Evolutionary conservation across 2,329 filamentous ascomycete species (phyloP).

Genomic region (Ceratocystis albifundus): DNA sequence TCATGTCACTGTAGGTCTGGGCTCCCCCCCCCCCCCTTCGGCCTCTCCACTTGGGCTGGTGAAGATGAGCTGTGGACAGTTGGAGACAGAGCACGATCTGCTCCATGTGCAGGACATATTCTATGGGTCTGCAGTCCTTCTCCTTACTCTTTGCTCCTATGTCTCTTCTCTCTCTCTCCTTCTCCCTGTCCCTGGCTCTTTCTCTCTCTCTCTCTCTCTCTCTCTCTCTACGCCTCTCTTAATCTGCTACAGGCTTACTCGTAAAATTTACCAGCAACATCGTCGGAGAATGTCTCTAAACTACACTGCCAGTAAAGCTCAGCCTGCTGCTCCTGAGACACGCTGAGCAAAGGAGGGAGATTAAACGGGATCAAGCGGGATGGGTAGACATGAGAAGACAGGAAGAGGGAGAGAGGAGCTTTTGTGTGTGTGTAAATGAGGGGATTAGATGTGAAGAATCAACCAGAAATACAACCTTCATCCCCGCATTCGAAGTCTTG

Average conservation of each 20-base stretch:
- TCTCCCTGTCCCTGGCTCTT: background rate
- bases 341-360: background rate
- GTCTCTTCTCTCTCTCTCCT: background rate
- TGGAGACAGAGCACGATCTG: background rate
- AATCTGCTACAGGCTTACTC: background rate
- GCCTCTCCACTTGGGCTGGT: background rate
- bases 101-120: background rate
- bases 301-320: background rate
- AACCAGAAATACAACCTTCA: background rate
- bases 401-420: background rate
- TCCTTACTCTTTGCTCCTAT: background rate
- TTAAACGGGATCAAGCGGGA: background rate
- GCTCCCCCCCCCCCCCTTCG: too few species aligned
- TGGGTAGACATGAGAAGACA: background rate
- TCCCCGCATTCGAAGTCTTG: background rate
- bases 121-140: background rate
- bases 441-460: background rate
- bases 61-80: background rate
- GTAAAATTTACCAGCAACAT: background rate
- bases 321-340: constrained; percentile 1
- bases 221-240: background rate
- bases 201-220: background rate
- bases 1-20: background rate
- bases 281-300: background rate
- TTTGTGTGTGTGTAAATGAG: background rate